These are phyloP conservation scores for Oryza glumipatula DNA, from an alignment of 176 grass and related monocot genomes.

Conservation along the genomic window DNA sequence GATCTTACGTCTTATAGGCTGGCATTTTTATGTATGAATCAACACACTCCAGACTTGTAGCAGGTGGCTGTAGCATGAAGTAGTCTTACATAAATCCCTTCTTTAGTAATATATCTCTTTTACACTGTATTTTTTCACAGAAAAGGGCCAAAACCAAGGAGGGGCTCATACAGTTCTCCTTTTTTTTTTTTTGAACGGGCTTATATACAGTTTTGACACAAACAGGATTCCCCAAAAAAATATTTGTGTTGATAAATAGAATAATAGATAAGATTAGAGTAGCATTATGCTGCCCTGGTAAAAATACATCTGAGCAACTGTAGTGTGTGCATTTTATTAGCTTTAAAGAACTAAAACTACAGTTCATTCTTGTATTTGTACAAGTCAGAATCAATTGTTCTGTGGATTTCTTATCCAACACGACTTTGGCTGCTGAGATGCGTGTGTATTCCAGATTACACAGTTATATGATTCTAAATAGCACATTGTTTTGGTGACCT, in stretches of 20 bases:
- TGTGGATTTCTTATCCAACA: too few relatives aligned
- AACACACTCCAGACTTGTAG: background rate
- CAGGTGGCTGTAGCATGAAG: background rate
- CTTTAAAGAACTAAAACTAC: too few relatives aligned
- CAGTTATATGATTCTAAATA: too few relatives aligned
- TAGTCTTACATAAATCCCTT: slow-evolving; percentile 1
- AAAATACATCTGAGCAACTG: background rate
- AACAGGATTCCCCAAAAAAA: background rate
- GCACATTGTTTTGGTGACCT: too few relatives aligned
- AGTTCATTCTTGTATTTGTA: too few relatives aligned
- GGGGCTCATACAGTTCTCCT: background rate
- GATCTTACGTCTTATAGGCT: background rate
- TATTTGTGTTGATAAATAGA: background rate
- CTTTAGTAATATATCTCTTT: background rate
- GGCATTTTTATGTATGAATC: background rate
- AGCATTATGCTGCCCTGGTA: background rate
- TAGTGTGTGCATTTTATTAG: too few relatives aligned
- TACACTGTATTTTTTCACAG: background rate
- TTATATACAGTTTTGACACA: background rate
- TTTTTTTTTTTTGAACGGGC: too few relatives aligned
- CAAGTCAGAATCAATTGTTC: too few relatives aligned
- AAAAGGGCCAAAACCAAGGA: background rate
- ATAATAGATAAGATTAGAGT: background rate
- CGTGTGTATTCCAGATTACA: too few relatives aligned
- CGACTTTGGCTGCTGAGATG: too few relatives aligned